Conservation (phyloP, 331 rosid genomes). For the Acacia concinna region DNA sequence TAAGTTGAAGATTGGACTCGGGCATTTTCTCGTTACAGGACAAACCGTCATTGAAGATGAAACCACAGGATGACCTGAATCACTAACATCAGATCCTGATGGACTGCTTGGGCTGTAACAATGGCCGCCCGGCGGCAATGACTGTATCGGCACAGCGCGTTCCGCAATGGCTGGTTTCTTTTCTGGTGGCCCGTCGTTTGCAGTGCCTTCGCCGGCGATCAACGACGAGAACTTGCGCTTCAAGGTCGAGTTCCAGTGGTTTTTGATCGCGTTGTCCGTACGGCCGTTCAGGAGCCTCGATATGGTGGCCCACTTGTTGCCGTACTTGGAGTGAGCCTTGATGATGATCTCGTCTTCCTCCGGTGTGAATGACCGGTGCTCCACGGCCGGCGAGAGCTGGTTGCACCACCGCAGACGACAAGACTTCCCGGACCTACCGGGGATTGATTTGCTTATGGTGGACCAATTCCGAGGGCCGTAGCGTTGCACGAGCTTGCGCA, state of each 20-base stretch:
- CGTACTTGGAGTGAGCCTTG: conserved; percentile 44
- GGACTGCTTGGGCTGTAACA: conserved; percentile 36
- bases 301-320: conserved; percentile 69
- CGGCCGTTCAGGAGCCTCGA: conserved; percentile 64
- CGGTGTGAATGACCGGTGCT: conserved; percentile 47
- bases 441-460: conserved; percentile 46
- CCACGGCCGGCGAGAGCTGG: conserved; percentile 63
- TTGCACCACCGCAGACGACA: conserved; percentile 68
- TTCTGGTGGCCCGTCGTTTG: neutral
- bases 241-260: conserved; percentile 66
- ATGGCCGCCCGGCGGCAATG: neutral
- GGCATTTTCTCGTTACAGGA: conserved; percentile 17
- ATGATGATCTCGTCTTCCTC: conserved; percentile 50
- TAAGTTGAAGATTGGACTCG: neutral
- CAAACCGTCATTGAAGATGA: no score
- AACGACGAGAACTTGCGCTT: conserved; percentile 47
- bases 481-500: conserved; percentile 40
- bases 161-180: conserved; percentile 28
- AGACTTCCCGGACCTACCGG: conserved; percentile 60
- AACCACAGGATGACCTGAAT: conserved; percentile 23
- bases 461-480: conserved; percentile 63
- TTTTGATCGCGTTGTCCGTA: conserved; percentile 65
- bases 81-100: conserved; percentile 51
- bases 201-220: neutral
- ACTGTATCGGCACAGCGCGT: neutral